Base-by-base conservation (phyloP, 2,329 filamentous ascomycete species). In the Paecilomyces sp. region DNA sequence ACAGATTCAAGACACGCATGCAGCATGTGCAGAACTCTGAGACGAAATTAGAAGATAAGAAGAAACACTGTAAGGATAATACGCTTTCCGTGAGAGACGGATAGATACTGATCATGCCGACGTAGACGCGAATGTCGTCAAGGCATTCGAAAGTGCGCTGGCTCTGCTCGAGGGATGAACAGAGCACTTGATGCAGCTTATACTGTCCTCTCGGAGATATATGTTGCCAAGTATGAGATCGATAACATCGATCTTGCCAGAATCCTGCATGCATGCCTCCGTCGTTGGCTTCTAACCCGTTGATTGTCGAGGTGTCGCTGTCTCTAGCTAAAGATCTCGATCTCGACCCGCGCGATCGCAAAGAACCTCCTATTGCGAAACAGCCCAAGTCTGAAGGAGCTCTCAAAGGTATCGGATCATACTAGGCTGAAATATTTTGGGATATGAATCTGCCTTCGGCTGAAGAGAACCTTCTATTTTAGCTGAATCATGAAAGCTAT, bases 11-110 rank as follows among this genome's bases (percentile, higher is more conserved):
- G 69, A 97, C 92, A 1, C 86, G 92, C 62, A 86, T 88, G 71
- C 81, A 85, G 62, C 89, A 88, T 71, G 90, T 96, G 31, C 85
- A 88, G 62, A 80, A 91, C 52, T 85, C 88, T 0, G 92, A 96
- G 71, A 79, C 85, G 47, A 83, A 81, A 28, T 80, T 96, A 59
- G 85, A 86, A 58, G 82, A 88, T 65, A 94, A 89, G 71, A 88
- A 92, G 69, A 81, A 87, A 62, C 92, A 96, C 68, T 90, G 92
- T 96, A 77, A 78, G 89, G 77, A 31, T 52, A 11, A 31, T 36
- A 33, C 34, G 30, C 18, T n/a, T 11, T 33, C 57, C 18, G 18
- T 24, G 18, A 52, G 31, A 62, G 31, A 62, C 50, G 54, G 28
- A 47, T 36, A 15, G 53, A 24, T 53, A 33, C 66, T 71, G 52